A percentile compares a stretch with the other conserved stretches of the same genome.
These are phyloP conservation scores for Penicillium paneum DNA, from an alignment of 2,329 filamentous ascomycete genomes.

Conservation along the genomic window DNA sequence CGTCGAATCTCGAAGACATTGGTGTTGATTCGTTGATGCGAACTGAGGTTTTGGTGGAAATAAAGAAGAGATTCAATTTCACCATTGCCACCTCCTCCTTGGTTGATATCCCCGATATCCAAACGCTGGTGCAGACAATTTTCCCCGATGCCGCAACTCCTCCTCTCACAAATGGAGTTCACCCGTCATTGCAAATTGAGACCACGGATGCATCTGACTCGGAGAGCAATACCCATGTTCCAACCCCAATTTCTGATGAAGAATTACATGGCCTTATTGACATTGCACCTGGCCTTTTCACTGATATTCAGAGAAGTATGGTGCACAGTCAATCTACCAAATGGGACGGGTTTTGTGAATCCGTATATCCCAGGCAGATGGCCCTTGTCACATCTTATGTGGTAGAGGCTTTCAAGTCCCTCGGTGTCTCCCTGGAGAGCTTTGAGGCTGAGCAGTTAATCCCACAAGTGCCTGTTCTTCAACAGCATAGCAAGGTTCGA, in stretches of 20 bases:
- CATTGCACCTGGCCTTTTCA: not conserved
- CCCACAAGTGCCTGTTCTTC: not conserved
- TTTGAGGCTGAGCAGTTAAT: not conserved
- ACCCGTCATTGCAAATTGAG: not conserved
- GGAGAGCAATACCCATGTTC: not conserved
- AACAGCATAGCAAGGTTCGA: too few relatives aligned
- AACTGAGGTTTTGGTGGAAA: not conserved
- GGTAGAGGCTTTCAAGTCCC: not conserved
- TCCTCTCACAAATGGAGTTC: not conserved
- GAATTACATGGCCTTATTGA: not conserved
- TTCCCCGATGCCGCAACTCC: not conserved
- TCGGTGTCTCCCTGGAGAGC: not conserved
- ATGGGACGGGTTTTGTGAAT: not conserved
- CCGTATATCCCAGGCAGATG: not conserved
- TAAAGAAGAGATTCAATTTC: conserved; percentile 1
- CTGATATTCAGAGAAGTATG: not conserved
- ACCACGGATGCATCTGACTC: not conserved
- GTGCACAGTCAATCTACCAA: not conserved
- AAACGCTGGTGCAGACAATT: not conserved
- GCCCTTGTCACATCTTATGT: not conserved
- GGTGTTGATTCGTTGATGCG: conserved; percentile 2
- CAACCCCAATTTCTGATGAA: not conserved
- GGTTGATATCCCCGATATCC: not conserved
- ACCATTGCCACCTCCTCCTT: not conserved
- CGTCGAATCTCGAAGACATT: not conserved